A percentile compares a stretch with the other conserved stretches of the same genome.
phyloP scores from a whole-genome alignment of 129 eudicot genomes.

The Helianthus tuberosus region DNA sequence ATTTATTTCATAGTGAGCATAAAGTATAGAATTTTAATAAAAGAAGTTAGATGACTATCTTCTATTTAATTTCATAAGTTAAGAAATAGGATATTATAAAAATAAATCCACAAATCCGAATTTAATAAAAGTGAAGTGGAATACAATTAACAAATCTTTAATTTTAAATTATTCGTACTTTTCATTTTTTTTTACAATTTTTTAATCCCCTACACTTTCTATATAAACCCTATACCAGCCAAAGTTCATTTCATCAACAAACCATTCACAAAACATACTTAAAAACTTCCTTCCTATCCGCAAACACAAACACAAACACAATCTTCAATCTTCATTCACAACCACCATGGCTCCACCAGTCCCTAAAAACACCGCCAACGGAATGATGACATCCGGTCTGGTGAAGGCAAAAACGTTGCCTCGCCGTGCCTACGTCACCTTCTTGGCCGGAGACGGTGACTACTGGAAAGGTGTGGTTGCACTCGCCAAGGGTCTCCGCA shows the following conservation, averaged over 20 bases:
- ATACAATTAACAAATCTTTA: too few species aligned
- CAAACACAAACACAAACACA: conserved; percentile 1
- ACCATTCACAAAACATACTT: conserved; percentile 10
- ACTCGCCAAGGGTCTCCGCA: conserved; percentile 74
- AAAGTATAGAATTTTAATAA: too few species aligned
- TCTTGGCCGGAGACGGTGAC: conserved; percentile 78
- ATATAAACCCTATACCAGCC: too few species aligned
- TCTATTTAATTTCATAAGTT: too few species aligned
- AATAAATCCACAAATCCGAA: too few species aligned
- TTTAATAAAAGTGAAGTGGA: too few species aligned
- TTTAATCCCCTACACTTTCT: too few species aligned
- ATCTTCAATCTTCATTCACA: conserved; percentile 7
- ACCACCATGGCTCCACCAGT: conserved; percentile 36
- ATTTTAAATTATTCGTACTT: too few species aligned
- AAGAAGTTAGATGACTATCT: too few species aligned
- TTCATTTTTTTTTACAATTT: too few species aligned
- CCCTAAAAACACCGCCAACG: background rate
- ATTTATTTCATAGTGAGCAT: too few species aligned
- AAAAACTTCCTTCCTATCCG: background rate
- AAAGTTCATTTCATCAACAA: background rate
- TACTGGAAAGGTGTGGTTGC: conserved; percentile 76
- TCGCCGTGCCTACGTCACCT: conserved; percentile 71
- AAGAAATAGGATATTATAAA: too few species aligned
- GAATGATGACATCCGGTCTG: conserved; percentile 13
- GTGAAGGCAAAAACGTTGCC: conserved; percentile 42